phyloP scores from a whole-genome alignment of 331 rosid species.

The Quercus phellos region DNA sequence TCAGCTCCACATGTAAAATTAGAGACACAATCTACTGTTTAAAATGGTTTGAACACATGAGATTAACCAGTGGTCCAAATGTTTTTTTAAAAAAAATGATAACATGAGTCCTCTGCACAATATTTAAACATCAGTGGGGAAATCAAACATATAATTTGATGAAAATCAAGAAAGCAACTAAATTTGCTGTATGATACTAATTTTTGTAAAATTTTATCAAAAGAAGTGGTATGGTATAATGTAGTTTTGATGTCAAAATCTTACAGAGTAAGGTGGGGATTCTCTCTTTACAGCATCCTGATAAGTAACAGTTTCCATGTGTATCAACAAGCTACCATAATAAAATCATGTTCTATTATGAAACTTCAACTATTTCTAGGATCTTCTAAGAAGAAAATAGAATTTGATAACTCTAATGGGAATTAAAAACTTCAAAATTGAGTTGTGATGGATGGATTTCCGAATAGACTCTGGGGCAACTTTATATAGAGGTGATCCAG shows the following conservation, averaged over 20 bases:
- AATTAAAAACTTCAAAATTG: neutral
- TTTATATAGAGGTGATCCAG: neutral
- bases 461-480: neutral
- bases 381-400: neutral
- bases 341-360: neutral
- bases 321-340: neutral
- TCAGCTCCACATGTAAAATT: too few relatives aligned
- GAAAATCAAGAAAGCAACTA: neutral
- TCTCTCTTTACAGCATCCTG: neutral
- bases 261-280: neutral
- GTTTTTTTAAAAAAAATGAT: neutral
- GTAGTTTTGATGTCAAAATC: neutral
- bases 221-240: neutral
- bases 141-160: neutral
- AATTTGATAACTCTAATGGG: neutral
- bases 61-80: neutral
- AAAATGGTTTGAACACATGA: neutral
- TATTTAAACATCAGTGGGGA: neutral
- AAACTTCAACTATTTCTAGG: neutral
- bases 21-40: neutral
- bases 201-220: neutral
- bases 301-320: slow-evolving; percentile 8
- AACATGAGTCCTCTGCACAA: neutral
- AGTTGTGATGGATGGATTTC: neutral
- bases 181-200: too few relatives aligned